A percentile compares a stretch with the other conserved stretches of the same genome.
Conservation (phyloP, 805 yeast species). For the Spathaspora gorwiae region DNA sequence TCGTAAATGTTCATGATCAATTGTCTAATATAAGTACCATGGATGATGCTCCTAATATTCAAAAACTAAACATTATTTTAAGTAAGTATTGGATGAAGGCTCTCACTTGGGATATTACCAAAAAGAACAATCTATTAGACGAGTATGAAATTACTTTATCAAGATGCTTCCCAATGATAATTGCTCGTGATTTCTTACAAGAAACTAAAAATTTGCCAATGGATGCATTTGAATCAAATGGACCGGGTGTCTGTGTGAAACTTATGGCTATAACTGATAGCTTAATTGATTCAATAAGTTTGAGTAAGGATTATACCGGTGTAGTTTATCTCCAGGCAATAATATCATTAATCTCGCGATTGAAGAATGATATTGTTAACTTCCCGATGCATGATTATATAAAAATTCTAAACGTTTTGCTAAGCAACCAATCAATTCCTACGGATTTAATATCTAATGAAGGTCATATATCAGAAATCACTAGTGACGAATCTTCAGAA, state of each 20-base stretch:
- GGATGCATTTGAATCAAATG: slow-evolving; percentile 36
- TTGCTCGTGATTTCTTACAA: slow-evolving; percentile 26
- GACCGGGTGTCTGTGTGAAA: slow-evolving; percentile 35
- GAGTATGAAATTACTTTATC: slow-evolving; percentile 20
- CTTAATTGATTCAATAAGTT: slow-evolving; percentile 16
- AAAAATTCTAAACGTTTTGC: slow-evolving; percentile 3
- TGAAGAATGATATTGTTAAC: slow-evolving; percentile 19
- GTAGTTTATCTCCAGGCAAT: slow-evolving; percentile 11
- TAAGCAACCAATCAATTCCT: background rate
- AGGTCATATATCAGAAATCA: slow-evolving; percentile 5
- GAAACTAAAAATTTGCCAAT: slow-evolving; percentile 23
- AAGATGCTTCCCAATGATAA: slow-evolving; percentile 23
- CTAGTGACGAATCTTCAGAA: slow-evolving; percentile 3
- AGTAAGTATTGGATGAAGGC: slow-evolving; percentile 36
- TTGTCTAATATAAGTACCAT: slow-evolving; percentile 16
- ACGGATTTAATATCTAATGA: background rate
- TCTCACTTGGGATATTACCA: slow-evolving; percentile 33
- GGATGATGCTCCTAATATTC: slow-evolving; percentile 25
- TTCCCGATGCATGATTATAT: slow-evolving; percentile 15
- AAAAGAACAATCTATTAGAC: slow-evolving; percentile 22
- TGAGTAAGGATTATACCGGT: slow-evolving; percentile 9
- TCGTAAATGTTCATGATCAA: slow-evolving; percentile 25
- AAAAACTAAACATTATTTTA: slow-evolving; percentile 29
- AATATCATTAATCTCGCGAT: slow-evolving; percentile 14
- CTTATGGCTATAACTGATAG: slow-evolving; percentile 30